These are phyloP conservation scores for Cyclospora cayetanensis DNA, from an alignment of 169 alveolate species.

Conservation along the genomic window DNA sequence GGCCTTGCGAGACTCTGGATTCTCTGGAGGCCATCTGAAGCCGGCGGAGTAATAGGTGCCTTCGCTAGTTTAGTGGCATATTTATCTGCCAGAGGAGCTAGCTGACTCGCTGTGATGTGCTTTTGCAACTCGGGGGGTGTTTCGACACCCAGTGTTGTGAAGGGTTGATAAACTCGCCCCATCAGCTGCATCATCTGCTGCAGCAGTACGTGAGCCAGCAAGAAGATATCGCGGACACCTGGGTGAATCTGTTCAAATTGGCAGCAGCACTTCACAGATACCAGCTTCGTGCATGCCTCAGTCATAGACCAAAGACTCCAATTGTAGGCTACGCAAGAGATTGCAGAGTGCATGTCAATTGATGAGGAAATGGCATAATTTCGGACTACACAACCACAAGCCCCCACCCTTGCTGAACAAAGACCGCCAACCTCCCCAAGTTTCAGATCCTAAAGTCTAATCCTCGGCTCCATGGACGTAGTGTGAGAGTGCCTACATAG, in stretches of 20 bases:
- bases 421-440: too few species aligned
- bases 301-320: too few species aligned
- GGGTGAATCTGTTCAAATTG: constrained; percentile 34
- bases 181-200: constrained; percentile 55
- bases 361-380: too few species aligned
- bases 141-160: constrained; percentile 35
- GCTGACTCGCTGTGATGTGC: constrained; percentile 35
- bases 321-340: too few species aligned
- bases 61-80: neutral
- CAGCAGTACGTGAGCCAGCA: constrained; percentile 39
- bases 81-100: constrained; percentile 27
- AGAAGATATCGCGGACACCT: neutral
- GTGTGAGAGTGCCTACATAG: neutral
- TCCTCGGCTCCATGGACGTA: too few species aligned
- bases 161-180: constrained; percentile 32
- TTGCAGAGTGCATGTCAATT: too few species aligned
- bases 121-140: constrained; percentile 21
- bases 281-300: too few species aligned
- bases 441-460: too few species aligned
- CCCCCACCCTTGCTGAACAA: too few species aligned
- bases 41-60: constrained; percentile 8
- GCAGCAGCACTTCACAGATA: neutral
- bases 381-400: too few species aligned
- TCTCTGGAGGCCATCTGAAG: neutral
- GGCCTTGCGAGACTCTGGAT: neutral